Percentiles rank a stretch among this genome's conserved stretches.
Evolutionary conservation across 768 basidiomycete species (phyloP).

Genomic region (Coprinopsis marcescibilis): DNA sequence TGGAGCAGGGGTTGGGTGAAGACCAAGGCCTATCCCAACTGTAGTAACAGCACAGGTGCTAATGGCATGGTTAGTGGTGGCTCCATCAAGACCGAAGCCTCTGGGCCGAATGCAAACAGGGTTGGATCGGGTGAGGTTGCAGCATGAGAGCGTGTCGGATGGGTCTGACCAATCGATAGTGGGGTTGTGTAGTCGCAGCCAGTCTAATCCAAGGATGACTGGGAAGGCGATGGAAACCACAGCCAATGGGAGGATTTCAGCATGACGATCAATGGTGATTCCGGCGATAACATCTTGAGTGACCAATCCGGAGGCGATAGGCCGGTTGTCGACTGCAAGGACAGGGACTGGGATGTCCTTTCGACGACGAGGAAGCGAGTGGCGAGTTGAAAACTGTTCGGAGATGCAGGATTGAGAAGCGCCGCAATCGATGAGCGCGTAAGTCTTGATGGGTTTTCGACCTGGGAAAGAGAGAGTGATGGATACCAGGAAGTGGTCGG

Average conservation of each 20-base stretch:
- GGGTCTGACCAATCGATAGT: slow-evolving; percentile 26
- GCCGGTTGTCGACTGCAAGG: slow-evolving; percentile 30
- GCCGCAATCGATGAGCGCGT: slow-evolving; percentile 32
- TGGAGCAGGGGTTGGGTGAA: slow-evolving; percentile 12
- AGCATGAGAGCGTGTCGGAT: slow-evolving; percentile 20
- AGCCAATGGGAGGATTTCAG: slow-evolving; percentile 23
- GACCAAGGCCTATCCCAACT: slow-evolving; percentile 26
- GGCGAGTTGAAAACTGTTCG: slow-evolving; percentile 24
- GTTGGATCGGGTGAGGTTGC: slow-evolving; percentile 17
- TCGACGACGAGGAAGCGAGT: slow-evolving; percentile 25
- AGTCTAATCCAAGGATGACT: slow-evolving; percentile 31
- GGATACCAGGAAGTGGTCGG: slow-evolving; percentile 25
- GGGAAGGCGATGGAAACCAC: slow-evolving; percentile 30
- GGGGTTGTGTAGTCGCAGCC: slow-evolving; percentile 31
- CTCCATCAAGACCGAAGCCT: slow-evolving; percentile 22
- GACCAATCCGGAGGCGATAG: slow-evolving; percentile 33
- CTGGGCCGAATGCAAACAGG: slow-evolving; percentile 14
- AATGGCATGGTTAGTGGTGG: slow-evolving; percentile 8
- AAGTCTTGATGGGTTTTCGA: slow-evolving; percentile 24
- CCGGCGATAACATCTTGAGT: slow-evolving; percentile 30
- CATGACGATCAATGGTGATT: slow-evolving; percentile 23
- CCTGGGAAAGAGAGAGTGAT: slow-evolving; percentile 26
- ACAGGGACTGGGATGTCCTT: slow-evolving; percentile 30
- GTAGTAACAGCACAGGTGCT: slow-evolving; percentile 13
- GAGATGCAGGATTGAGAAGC: slow-evolving; percentile 32